Conservation (phyloP, 2,329 filamentous ascomycete genomes). For the Beauveria asiatica region DNA sequence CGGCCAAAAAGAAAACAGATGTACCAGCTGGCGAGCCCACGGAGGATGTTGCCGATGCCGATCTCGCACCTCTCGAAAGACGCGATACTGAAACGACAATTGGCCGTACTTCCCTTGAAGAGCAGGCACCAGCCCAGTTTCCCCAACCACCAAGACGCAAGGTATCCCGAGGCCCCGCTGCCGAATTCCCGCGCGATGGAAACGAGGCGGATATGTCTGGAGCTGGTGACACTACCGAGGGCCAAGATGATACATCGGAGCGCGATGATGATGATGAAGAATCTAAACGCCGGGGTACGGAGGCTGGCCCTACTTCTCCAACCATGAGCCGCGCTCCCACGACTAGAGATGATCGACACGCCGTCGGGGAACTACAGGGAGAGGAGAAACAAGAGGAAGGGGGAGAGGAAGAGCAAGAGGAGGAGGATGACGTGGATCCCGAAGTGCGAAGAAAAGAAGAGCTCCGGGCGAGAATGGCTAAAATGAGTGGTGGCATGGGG, state of each 20-base stretch:
- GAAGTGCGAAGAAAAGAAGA: slow-evolving; percentile 81
- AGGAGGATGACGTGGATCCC: slow-evolving; percentile 79
- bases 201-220: slow-evolving; percentile 60
- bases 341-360: slow-evolving; percentile 46
- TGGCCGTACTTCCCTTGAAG: slow-evolving; percentile 43
- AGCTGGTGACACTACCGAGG: slow-evolving; percentile 55
- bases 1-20: slow-evolving; percentile 58
- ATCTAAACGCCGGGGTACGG: slow-evolving; percentile 24
- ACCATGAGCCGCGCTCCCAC: slow-evolving; percentile 17
- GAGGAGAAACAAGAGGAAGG: slow-evolving; percentile 57
- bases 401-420: slow-evolving; percentile 60
- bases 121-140: slow-evolving; percentile 24
- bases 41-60: slow-evolving; percentile 19
- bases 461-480: slow-evolving; percentile 89
- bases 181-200: slow-evolving; percentile 44
- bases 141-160: slow-evolving; percentile 42
- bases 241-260: slow-evolving; percentile 53
- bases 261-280: slow-evolving; percentile 67
- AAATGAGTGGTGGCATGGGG: slow-evolving; percentile 96
- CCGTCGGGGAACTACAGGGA: slow-evolving; percentile 66
- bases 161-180: slow-evolving; percentile 37
- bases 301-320: slow-evolving; percentile 30
- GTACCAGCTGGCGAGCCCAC: slow-evolving; percentile 27
- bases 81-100: slow-evolving; percentile 38
- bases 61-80: slow-evolving; percentile 34